Conservation (phyloP, 192 early-diverging fungal species). For the Phycomyces nitens region DNA sequence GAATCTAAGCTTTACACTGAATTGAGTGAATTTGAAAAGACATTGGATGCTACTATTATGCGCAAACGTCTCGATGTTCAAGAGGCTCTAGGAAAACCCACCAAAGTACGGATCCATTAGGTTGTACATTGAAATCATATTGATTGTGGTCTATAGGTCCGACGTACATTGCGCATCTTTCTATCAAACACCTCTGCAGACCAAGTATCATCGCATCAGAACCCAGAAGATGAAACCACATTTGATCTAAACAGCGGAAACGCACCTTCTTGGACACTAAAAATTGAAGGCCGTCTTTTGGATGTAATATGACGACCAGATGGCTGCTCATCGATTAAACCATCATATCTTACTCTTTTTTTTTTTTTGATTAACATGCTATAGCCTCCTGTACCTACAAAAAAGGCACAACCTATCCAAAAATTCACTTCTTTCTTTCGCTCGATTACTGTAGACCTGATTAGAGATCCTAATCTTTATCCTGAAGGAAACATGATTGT, state of each 20-base stretch:
- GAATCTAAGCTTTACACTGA: slow-evolving; percentile 88
- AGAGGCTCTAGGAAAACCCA: slow-evolving; percentile 75
- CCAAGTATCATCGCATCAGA: slow-evolving; percentile 50
- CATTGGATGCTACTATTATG: slow-evolving; percentile 85
- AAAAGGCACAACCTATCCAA: slow-evolving; percentile 56
- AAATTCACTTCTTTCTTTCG: slow-evolving; percentile 88
- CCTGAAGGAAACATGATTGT: slow-evolving; percentile 78
- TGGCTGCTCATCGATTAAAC: too few species aligned
- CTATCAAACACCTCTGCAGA: slow-evolving; percentile 84
- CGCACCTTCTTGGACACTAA: slow-evolving; percentile 87
- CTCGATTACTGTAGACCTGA: slow-evolving; percentile 80
- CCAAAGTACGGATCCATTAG: slow-evolving; percentile 45
- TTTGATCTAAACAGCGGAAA: slow-evolving; percentile 44
- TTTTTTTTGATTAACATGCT: background rate
- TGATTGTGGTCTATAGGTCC: slow-evolving; percentile 39
- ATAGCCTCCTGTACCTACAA: slow-evolving; percentile 46
- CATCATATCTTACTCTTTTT: background rate
- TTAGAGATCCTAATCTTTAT: slow-evolving; percentile 73
- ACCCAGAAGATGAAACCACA: slow-evolving; percentile 40
- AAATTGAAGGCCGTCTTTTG: slow-evolving; percentile 84
- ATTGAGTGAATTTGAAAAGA: slow-evolving; percentile 83
- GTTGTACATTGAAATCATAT: slow-evolving; percentile 1
- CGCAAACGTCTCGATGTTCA: slow-evolving; percentile 88
- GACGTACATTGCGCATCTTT: slow-evolving; percentile 86
- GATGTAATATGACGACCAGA: slow-evolving; percentile 44